Evolutionary conservation across 1,284 basidiomycete species (phyloP), one percentile per base, ranked within the genome.

Genomic region (Apiotrichum sp.): DNA sequence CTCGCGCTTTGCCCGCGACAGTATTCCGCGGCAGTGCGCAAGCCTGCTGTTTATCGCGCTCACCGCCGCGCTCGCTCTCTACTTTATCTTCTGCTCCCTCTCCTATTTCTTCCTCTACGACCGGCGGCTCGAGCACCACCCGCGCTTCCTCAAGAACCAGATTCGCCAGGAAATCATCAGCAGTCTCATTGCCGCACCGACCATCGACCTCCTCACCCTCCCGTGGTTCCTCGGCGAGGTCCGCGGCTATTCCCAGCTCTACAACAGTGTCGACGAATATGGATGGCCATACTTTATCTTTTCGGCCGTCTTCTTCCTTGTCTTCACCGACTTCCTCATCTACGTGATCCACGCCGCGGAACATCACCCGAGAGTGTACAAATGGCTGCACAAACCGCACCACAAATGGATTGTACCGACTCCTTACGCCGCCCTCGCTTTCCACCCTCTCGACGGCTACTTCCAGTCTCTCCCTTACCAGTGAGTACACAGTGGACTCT

Each of bases 381-480:
- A 95, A 76, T 80, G 82, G 65, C 68, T 97, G 50, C 93, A 97
- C 77, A 97, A 96, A 77, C 91, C 93, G 0, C 95, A 98, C 76
- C 95, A 98, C 82, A 96, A 91, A 77, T 98, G 96, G 96, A 81
- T 98, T 65, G 91, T 98, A 56, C 93, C 95, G 6, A 97, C 95
- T 0, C 95, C 95, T 0, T 98, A 89, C 68, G 90, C 96, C 31
- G 93, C 93, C 38, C 88, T 97, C 72, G 95, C 95, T 0, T 98
- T 98, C 85, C 93, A 98, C 78, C 91, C 92, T 0, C 73, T 98
- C 22, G 95, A 98, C 75, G 95, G 95, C 2, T 98, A 90, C 73
- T 74, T 86, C 22, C 96, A 98, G 77, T 93, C 91, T 9, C 73
- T 98, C 4, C 95, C 95, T 2, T 98, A 98, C 75, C 95, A 98